phyloP scores from a whole-genome alignment of 805 yeast species.

The Metschnikowia sp. region DNA sequence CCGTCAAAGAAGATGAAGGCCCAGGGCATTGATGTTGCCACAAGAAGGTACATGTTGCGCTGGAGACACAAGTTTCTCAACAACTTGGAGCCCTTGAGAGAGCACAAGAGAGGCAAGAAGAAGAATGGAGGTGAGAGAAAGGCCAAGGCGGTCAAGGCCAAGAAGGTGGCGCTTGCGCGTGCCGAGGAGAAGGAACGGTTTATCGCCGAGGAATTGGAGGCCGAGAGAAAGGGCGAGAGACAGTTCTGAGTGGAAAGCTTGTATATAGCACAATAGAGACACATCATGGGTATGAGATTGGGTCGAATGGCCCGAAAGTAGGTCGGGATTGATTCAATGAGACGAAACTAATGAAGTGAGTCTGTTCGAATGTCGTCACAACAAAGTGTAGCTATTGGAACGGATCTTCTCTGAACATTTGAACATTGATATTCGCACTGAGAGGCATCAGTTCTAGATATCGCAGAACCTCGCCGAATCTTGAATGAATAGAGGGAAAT shows the following conservation, averaged over 20 bases:
- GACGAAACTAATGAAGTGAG: too few species aligned
- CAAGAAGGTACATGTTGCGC: constrained; percentile 67
- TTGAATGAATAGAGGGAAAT: too few species aligned
- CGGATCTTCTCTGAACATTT: too few species aligned
- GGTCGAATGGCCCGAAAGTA: background rate
- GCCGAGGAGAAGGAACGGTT: constrained; percentile 49
- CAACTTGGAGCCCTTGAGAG: constrained; percentile 50
- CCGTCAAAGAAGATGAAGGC: constrained; percentile 59
- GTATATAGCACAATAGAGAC: constrained; percentile 4
- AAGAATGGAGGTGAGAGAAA: constrained; percentile 84
- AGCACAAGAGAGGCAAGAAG: constrained; percentile 67
- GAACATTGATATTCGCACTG: too few species aligned
- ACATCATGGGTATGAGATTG: background rate
- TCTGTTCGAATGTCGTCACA: too few species aligned
- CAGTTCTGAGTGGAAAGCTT: constrained; percentile 25
- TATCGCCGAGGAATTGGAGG: constrained; percentile 37
- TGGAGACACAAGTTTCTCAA: constrained; percentile 69
- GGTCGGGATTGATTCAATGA: background rate
- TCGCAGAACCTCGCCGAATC: too few species aligned
- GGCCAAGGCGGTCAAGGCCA: constrained; percentile 49
- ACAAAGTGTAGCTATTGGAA: too few species aligned
- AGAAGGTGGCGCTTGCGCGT: constrained; percentile 57
- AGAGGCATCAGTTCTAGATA: too few species aligned
- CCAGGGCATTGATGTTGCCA: constrained; percentile 69
- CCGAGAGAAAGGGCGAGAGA: constrained; percentile 42